Conservation (phyloP, 495 filamentous ascomycete species). For the Aspergillus kassunensis region DNA sequence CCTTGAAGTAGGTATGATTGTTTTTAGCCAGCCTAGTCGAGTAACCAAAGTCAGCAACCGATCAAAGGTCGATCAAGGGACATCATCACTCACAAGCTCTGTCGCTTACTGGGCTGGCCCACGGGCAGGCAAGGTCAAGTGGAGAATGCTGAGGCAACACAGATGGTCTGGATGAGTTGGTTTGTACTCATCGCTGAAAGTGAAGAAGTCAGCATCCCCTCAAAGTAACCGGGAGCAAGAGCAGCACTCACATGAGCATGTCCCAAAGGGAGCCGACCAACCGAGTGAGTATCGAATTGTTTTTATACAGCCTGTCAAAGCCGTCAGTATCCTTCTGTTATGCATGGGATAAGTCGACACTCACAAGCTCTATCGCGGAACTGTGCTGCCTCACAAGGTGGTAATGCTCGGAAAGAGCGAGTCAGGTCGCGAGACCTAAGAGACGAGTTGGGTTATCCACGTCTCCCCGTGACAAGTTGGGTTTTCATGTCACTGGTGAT, state of each 20-base stretch:
- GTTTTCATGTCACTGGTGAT: no score
- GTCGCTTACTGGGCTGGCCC: conserved; percentile 14
- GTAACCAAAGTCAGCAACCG: neutral
- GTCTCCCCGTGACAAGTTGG: no score
- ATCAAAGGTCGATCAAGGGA: no score
- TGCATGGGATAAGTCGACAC: neutral
- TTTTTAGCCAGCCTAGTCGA: conserved; percentile 17
- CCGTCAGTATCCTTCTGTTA: neutral
- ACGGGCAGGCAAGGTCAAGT: neutral
- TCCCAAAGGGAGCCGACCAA: neutral
- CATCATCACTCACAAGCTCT: conserved; percentile 14
- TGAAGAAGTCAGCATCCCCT: neutral
- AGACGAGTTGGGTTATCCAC: no score
- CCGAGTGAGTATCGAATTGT: neutral
- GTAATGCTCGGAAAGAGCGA: no score
- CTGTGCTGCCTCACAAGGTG: no score
- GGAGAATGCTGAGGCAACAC: neutral
- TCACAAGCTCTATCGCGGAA: conserved; percentile 20
- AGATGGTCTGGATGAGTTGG: neutral
- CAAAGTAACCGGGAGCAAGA: neutral
- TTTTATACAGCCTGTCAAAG: conserved; percentile 14
- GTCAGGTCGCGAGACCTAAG: no score
- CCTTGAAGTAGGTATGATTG: neutral
- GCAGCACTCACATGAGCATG: neutral
- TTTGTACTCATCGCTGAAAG: neutral